Conservation (phyloP, 2,329 filamentous ascomycete species). For the Neoscytalidium dimidiatum region DNA sequence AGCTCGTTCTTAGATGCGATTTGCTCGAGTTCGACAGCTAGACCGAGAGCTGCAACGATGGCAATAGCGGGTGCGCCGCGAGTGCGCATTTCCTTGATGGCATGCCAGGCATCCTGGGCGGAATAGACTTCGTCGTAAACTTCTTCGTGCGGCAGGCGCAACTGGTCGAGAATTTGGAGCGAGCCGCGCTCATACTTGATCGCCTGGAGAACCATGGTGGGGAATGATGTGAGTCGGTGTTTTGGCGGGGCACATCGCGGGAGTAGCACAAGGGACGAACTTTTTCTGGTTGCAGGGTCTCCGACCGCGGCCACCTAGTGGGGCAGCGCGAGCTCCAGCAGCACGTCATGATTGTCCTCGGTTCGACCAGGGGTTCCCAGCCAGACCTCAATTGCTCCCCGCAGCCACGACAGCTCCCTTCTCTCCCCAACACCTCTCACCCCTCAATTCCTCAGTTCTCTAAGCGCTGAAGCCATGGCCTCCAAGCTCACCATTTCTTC, state of each 20-base stretch:
- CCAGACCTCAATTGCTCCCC: not conserved
- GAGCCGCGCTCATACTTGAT: conserved; percentile 74
- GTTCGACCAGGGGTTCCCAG: not conserved
- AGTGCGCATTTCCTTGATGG: conserved; percentile 79
- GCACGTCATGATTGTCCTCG: conserved; percentile 10
- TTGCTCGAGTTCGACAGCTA: conserved; percentile 79
- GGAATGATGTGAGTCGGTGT: not conserved
- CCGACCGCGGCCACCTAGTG: not conserved
- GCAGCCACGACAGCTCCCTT: not conserved
- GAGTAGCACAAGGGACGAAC: conserved; percentile 1
- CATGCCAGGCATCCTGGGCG: conserved; percentile 76
- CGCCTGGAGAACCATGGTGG: conserved; percentile 65
- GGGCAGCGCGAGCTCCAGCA: not conserved
- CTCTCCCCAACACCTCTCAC: not conserved
- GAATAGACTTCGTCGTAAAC: conserved; percentile 73
- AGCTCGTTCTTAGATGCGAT: conserved; percentile 42
- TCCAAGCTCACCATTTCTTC: conserved; percentile 48
- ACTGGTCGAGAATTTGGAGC: conserved; percentile 78
- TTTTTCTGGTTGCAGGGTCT: conserved; percentile 9
- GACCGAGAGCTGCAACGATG: conserved; percentile 88
- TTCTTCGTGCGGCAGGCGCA: conserved; percentile 78
- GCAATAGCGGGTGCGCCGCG: conserved; percentile 90
- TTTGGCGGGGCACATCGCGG: not conserved
- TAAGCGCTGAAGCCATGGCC: not conserved
- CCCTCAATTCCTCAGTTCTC: not conserved